Conservation (phyloP, 768 basidiomycete genomes). For the Kwoniella newhampshirensis region DNA sequence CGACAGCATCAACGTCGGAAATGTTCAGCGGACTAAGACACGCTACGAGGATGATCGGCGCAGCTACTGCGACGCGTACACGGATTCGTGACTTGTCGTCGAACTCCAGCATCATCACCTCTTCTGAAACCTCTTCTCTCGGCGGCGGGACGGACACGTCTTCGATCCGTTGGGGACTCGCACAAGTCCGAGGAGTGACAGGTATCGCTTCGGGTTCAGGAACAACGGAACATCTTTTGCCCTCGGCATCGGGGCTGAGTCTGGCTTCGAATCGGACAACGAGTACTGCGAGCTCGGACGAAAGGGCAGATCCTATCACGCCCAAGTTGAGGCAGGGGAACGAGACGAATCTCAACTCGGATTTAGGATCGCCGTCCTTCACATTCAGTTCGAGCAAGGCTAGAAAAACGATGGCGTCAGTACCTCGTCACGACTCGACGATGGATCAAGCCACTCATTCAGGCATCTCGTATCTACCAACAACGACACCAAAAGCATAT, state of each 20-base stretch:
- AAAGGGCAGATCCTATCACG: slow-evolving; percentile 5
- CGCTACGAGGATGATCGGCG: slow-evolving; percentile 7
- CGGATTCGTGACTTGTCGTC: not conserved
- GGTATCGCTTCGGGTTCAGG: not conserved
- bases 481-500: slow-evolving; percentile 1
- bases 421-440: not conserved
- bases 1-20: slow-evolving; percentile 4
- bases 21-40: slow-evolving; percentile 22
- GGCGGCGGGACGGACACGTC: not conserved
- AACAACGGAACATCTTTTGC: slow-evolving; percentile 13
- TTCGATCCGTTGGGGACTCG: slow-evolving; percentile 9
- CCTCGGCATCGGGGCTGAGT: slow-evolving; percentile 24
- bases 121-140: slow-evolving; percentile 1
- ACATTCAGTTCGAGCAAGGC: not conserved
- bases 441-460: no score
- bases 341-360: not conserved
- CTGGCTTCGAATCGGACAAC: slow-evolving; percentile 21
- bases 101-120: not conserved
- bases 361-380: slow-evolving; percentile 1
- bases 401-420: not conserved
- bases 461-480: not conserved
- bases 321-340: slow-evolving; percentile 6
- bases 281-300: slow-evolving; percentile 7
- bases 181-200: slow-evolving; percentile 5
- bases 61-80: not conserved